These are phyloP conservation scores for Diospyros lotus DNA, from an alignment of 148 eudicot genomes.

Conservation along the genomic window DNA sequence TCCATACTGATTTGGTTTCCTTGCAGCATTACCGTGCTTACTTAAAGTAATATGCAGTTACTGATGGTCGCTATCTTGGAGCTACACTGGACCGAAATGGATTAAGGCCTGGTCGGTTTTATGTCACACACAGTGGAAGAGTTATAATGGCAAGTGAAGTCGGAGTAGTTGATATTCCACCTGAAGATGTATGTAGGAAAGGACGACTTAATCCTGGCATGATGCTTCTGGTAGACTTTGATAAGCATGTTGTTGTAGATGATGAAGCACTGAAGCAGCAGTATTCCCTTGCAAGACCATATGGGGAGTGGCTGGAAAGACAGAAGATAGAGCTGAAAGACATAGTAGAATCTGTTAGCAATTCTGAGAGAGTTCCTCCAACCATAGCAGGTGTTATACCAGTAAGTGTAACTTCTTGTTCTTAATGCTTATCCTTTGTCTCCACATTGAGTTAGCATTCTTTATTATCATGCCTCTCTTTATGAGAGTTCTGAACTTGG, in stretches of 20 bases:
- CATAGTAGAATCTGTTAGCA: conserved; percentile 75
- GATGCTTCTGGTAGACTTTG: conserved; percentile 99
- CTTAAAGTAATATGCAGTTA: conserved; percentile 52
- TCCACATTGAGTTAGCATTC: background rate
- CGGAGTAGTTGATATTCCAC: conserved; percentile 95
- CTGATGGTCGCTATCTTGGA: conserved; percentile 98
- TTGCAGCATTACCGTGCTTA: conserved; percentile 24
- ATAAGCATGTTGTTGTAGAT: conserved; percentile 90
- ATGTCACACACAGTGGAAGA: conserved; percentile 88
- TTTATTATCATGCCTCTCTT: background rate
- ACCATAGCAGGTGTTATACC: conserved; percentile 65
- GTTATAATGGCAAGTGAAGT: conserved; percentile 99
- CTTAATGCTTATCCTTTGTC: conserved; percentile 1
- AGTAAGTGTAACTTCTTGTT: conserved; percentile 39
- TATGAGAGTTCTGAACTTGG: conserved; percentile 15
- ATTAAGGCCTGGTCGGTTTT: conserved; percentile 94
- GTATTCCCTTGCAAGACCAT: conserved; percentile 82
- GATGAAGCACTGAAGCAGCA: conserved; percentile 93
- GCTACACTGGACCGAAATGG: conserved; percentile 98
- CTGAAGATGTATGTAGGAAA: conserved; percentile 89
- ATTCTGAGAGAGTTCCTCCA: conserved; percentile 52
- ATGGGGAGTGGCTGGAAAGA: conserved; percentile 87
- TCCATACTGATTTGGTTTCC: background rate
- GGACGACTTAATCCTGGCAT: conserved; percentile 99
- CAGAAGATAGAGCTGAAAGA: conserved; percentile 82